A percentile compares a stretch with the other conserved stretches of the same genome.
Conservation (phyloP, 768 basidiomycete genomes). For the Xerocomus potaroensis region DNA sequence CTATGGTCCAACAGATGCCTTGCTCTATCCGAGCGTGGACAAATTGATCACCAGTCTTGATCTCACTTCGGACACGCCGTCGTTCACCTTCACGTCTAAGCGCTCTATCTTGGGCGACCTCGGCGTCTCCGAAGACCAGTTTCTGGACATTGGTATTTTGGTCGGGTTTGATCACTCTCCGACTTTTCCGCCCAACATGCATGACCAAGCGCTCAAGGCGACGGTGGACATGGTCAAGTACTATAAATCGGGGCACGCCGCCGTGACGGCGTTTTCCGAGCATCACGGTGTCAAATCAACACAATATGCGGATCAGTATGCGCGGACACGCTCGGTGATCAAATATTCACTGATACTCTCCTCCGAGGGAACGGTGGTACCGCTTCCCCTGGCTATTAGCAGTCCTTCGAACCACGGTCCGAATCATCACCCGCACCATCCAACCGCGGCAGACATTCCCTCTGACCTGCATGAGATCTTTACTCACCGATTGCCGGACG, state of each 20-base stretch:
- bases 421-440: conserved; percentile 58
- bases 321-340: conserved; percentile 86
- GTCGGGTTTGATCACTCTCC: conserved; percentile 83
- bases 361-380: conserved; percentile 77
- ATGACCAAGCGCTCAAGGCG: conserved; percentile 78
- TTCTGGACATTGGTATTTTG: conserved; percentile 90
- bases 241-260: conserved; percentile 84
- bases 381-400: conserved; percentile 69
- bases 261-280: conserved; percentile 71
- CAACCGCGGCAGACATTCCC: conserved; percentile 86
- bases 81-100: conserved; percentile 86
- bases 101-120: conserved; percentile 63
- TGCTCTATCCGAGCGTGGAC: conserved; percentile 85
- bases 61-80: conserved; percentile 58
- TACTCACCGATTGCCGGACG: conserved; percentile 90
- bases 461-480: conserved; percentile 91
- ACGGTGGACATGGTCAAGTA: conserved; percentile 91
- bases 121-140: conserved; percentile 78
- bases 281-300: conserved; percentile 79
- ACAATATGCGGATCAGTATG: conserved; percentile 81
- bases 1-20: conserved; percentile 84
- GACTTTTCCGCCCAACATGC: conserved; percentile 76
- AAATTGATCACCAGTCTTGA: conserved; percentile 88
- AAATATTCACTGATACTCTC: conserved; percentile 88
- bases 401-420: conserved; percentile 45